Percentiles rank a stretch among this genome's conserved stretches.
Conservation (phyloP, 1,139 yeast genomes). For the Debaryomycetaceae sp. region DNA sequence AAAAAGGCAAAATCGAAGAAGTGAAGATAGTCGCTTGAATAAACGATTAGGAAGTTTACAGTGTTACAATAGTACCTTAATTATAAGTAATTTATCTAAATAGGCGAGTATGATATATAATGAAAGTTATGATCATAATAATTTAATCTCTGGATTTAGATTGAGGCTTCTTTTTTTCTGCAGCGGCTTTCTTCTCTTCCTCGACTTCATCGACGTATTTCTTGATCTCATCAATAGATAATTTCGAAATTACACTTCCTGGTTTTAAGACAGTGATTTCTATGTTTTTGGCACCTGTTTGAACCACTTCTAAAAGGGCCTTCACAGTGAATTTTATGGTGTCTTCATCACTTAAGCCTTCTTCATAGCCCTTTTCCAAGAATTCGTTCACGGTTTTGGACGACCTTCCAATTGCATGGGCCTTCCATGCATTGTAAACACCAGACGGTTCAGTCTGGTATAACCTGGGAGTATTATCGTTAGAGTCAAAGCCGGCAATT, state of each 20-base stretch:
- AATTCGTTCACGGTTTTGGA: conserved; percentile 94
- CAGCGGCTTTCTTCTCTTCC: conserved; percentile 87
- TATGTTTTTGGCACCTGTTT: conserved; percentile 95
- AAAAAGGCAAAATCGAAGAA: conserved; percentile 16
- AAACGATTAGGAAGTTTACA: background rate
- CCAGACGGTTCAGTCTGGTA: conserved; percentile 98
- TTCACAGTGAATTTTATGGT: conserved; percentile 81
- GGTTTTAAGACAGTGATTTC: conserved; percentile 89
- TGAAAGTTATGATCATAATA: conserved; percentile 1
- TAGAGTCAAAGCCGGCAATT: conserved; percentile 92
- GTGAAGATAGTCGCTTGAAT: conserved; percentile 4
- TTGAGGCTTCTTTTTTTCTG: conserved; percentile 68
- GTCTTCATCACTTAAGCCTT: conserved; percentile 63
- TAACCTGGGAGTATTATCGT: conserved; percentile 75
- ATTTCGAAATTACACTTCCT: conserved; percentile 48
- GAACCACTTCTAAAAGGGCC: conserved; percentile 91
- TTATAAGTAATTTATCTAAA: background rate
- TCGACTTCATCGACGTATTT: conserved; percentile 63
- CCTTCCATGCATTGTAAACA: conserved; percentile 98
- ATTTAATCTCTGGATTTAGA: conserved; percentile 26
- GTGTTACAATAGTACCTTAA: conserved; percentile 1
- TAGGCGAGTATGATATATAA: background rate
- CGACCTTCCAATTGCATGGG: conserved; percentile 95
- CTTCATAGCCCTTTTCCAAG: conserved; percentile 85
- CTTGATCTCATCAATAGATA: conserved; percentile 71